phyloP scores from a whole-genome alignment of 2,329 filamentous ascomycete genomes.

The Xylariaceae sp. region DNA sequence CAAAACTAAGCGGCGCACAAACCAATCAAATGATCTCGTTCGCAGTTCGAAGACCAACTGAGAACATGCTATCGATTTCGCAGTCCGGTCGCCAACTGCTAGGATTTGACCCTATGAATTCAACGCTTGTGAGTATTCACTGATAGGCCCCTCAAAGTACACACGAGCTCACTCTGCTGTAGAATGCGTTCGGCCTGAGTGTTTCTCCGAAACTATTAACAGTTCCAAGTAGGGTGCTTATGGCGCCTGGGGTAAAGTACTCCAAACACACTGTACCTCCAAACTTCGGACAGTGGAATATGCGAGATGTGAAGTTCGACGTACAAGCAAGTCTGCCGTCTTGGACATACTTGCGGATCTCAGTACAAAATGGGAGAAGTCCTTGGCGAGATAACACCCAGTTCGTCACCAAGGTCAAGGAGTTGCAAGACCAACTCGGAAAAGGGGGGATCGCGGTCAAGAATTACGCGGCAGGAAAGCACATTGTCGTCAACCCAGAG shows the following conservation, averaged over 20 bases:
- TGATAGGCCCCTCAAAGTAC: not conserved
- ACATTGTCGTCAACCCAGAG: not conserved
- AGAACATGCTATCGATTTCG: constrained; percentile 6
- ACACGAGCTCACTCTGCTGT: not conserved
- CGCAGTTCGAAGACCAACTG: constrained; percentile 1
- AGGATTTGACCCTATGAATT: constrained; percentile 2
- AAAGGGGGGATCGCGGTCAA: constrained; percentile 2
- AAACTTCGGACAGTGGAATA: constrained; percentile 3
- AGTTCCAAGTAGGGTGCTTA: constrained; percentile 4
- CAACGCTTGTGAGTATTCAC: not conserved
- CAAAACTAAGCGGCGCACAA: constrained; percentile 1
- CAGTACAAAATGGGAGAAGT: not conserved
- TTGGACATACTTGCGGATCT: constrained; percentile 7
- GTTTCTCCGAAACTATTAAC: constrained; percentile 4
- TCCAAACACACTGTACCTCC: not conserved
- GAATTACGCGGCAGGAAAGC: constrained; percentile 1
- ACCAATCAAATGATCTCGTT: constrained; percentile 4
- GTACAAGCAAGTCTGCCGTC: constrained; percentile 1
- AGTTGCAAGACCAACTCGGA: constrained; percentile 4
- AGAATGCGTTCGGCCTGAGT: constrained; percentile 3
- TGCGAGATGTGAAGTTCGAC: constrained; percentile 3
- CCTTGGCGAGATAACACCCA: not conserved
- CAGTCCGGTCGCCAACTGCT: constrained; percentile 1
- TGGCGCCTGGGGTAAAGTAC: not conserved
- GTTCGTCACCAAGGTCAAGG: not conserved